These are phyloP conservation scores for Aspergillus haitiensis DNA, from an alignment of 495 filamentous ascomycete genomes.

Conservation along the genomic window DNA sequence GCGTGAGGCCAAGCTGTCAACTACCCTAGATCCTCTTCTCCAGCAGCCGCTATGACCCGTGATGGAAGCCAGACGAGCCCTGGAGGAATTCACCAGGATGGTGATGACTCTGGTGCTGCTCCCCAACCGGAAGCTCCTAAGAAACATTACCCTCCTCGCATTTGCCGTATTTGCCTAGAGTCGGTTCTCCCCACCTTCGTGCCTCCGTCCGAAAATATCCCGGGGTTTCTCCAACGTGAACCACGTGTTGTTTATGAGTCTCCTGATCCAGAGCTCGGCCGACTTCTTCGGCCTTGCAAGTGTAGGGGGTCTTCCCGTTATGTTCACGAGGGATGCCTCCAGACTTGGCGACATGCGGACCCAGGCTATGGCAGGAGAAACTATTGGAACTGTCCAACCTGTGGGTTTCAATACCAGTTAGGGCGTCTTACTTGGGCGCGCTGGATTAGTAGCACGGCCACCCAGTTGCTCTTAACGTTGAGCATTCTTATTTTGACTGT, in stretches of 20 bases:
- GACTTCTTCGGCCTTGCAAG: constrained; percentile 86
- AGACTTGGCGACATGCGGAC: constrained; percentile 78
- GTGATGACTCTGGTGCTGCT: constrained; percentile 13
- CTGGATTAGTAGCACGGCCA: constrained; percentile 65
- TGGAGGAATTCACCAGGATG: constrained; percentile 20
- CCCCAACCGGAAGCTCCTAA: constrained; percentile 28
- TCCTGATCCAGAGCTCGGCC: constrained; percentile 67
- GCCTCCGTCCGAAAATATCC: constrained; percentile 58
- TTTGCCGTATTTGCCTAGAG: constrained; percentile 92
- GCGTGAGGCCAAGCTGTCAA: constrained; percentile 30
- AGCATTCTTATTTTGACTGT: constrained; percentile 66
- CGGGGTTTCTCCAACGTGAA: constrained; percentile 59
- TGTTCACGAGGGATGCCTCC: constrained; percentile 92
- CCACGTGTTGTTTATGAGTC: constrained; percentile 75
- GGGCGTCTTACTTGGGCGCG: constrained; percentile 73
- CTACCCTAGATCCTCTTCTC: constrained; percentile 20
- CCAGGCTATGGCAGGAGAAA: constrained; percentile 64
- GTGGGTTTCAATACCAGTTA: constrained; percentile 79
- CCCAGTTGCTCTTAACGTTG: constrained; percentile 66
- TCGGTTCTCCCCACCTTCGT: constrained; percentile 76
- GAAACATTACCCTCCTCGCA: constrained; percentile 64
- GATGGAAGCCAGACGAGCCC: constrained; percentile 18
- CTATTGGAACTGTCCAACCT: constrained; percentile 88
- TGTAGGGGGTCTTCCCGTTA: constrained; percentile 92
- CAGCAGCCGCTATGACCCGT: constrained; percentile 9